A percentile compares a stretch with the other conserved stretches of the same genome.
phyloP scores from a whole-genome alignment of 495 filamentous ascomycete species.

The Penicillium tannophilum region DNA sequence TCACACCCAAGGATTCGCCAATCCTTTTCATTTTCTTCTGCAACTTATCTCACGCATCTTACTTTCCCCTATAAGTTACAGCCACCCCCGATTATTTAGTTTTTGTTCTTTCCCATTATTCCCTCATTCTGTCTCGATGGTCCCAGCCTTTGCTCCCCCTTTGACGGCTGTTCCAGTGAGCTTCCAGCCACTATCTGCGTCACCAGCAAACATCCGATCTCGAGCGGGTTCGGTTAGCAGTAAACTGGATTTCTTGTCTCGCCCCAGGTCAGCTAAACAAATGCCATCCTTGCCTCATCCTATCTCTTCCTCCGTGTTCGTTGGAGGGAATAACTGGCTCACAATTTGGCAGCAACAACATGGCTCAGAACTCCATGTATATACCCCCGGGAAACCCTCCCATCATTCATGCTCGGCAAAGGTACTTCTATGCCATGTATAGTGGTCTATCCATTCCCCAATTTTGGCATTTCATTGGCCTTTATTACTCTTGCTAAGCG shows the following conservation, averaged over 20 bases:
- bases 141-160: conserved; percentile 36
- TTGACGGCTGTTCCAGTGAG: conserved; percentile 37
- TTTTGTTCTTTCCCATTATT: conserved; percentile 8
- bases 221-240: conserved; percentile 37
- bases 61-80: background rate
- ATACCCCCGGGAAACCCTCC: conserved; percentile 34
- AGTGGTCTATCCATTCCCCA: conserved; percentile 13
- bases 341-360: conserved; percentile 33
- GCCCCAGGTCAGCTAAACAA: conserved; percentile 44
- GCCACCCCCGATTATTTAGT: background rate
- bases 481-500: conserved; percentile 31
- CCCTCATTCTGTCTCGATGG: conserved; percentile 32
- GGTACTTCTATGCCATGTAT: conserved; percentile 36
- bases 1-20: conserved; percentile 6
- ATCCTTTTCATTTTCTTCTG: background rate
- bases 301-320: conserved; percentile 4
- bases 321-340: conserved; percentile 26
- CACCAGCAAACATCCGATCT: conserved; percentile 34
- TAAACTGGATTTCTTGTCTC: conserved; percentile 43
- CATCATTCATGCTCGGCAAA: conserved; percentile 44
- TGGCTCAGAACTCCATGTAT: conserved; percentile 41
- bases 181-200: conserved; percentile 38
- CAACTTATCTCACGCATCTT: background rate
- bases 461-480: conserved; percentile 8
- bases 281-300: conserved; percentile 13